These are phyloP conservation scores for Vanilla planifolia DNA, from an alignment of 106 monocot genomes.

Conservation along the genomic window DNA sequence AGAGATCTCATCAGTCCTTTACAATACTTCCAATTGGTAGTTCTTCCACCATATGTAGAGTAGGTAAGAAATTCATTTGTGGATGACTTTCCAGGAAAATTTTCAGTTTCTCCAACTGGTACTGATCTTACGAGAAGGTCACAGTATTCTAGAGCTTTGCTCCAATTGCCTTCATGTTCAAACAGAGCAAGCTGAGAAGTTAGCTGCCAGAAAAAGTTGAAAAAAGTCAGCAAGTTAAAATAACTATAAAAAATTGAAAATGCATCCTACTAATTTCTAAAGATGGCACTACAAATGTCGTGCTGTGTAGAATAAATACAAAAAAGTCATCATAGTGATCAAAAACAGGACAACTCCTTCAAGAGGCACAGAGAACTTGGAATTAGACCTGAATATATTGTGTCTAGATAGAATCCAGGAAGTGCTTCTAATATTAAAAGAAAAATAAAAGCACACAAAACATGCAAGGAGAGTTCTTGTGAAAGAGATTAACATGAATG, in stretches of 20 bases:
- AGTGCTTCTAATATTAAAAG: too few species aligned
- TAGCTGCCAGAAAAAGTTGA: slow-evolving; percentile 43
- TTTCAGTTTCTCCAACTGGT: slow-evolving; percentile 8
- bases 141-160: slow-evolving; percentile 80
- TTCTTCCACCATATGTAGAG: slow-evolving; percentile 17
- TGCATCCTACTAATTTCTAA: not conserved
- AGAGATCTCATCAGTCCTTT: slow-evolving; percentile 90
- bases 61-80: slow-evolving; percentile 1
- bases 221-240: not conserved
- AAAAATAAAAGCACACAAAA: too few species aligned
- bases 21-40: slow-evolving; percentile 46
- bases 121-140: slow-evolving; percentile 79
- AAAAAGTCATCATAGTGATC: too few species aligned
- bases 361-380: too few species aligned
- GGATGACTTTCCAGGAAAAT: slow-evolving; percentile 17
- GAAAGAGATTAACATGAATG: too few species aligned
- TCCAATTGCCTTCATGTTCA: slow-evolving; percentile 98
- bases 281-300: too few species aligned
- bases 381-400: too few species aligned
- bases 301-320: too few species aligned
- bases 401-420: too few species aligned
- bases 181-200: slow-evolving; percentile 74
- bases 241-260: not conserved
- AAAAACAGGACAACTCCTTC: too few species aligned
- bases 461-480: too few species aligned